Evolutionary conservation across 371 early-diverging fungal species (phyloP).

Genomic region (Mortierella sp.): DNA sequence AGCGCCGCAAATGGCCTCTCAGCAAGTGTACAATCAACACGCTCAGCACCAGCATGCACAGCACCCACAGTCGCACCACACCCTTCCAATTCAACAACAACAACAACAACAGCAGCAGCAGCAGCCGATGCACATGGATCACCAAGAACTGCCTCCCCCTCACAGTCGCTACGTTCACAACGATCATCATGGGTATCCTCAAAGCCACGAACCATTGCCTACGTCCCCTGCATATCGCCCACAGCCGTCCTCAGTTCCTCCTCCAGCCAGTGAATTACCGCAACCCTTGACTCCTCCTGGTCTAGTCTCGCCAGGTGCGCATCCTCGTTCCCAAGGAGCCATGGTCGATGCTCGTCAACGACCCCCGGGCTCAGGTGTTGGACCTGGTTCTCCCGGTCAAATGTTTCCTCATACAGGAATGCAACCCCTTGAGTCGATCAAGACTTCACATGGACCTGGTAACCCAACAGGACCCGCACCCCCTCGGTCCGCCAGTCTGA

Average conservation of each 20-base stretch:
- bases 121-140: conserved; percentile 26
- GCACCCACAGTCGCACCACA: not conserved
- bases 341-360: conserved; percentile 26
- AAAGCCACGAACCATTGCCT: conserved; percentile 13
- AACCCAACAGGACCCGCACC: conserved; percentile 22
- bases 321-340: not conserved
- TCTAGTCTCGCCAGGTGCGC: conserved; percentile 10
- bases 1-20: not conserved
- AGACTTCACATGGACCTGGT: conserved; percentile 1
- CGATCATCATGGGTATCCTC: conserved; percentile 29
- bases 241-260: conserved; percentile 13
- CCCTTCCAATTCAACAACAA: not conserved
- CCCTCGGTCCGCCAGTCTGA: conserved; percentile 40
- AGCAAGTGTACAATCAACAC: not conserved
- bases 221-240: conserved; percentile 19
- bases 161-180: conserved; percentile 19
- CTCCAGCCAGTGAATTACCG: conserved; percentile 11
- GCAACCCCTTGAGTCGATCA: conserved; percentile 5
- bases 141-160: conserved; percentile 12
- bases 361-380: conserved; percentile 8
- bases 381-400: not conserved
- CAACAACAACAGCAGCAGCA: conserved; percentile 18
- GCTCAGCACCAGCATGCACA: not conserved
- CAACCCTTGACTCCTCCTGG: conserved; percentile 30
- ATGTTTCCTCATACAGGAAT: conserved; percentile 8